Percentiles rank a stretch among this genome's conserved stretches.
These are phyloP conservation scores for Pyronema domesticum DNA, from an alignment of 495 filamentous ascomycete genomes.

Conservation along the genomic window DNA sequence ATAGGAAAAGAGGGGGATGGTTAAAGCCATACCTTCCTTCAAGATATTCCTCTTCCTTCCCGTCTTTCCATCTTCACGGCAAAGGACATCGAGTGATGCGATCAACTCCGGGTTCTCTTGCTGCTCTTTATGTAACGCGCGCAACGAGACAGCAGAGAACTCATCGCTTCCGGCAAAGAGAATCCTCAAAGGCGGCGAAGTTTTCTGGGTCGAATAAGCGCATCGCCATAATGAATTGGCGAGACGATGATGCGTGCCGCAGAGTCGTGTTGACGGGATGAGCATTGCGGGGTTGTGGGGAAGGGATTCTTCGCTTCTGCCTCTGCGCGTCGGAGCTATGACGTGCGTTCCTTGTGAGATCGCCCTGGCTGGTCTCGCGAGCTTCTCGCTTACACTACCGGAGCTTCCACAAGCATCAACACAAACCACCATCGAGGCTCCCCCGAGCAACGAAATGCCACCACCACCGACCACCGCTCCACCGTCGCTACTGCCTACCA, in stretches of 20 bases:
- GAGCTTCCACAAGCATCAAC: too few relatives aligned
- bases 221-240: too few relatives aligned
- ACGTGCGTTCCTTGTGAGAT: too few relatives aligned
- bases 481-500: conserved; percentile 23
- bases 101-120: conserved; percentile 38
- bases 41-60: conserved; percentile 57
- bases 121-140: conserved; percentile 47
- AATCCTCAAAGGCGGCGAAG: conserved; percentile 49
- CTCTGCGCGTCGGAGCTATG: too few relatives aligned
- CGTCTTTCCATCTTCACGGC: conserved; percentile 52
- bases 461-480: conserved; percentile 10
- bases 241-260: too few relatives aligned
- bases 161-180: conserved; percentile 91
- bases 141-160: conserved; percentile 68
- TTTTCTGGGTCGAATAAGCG: neutral
- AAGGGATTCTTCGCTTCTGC: too few relatives aligned
- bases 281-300: too few relatives aligned
- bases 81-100: conserved; percentile 72
- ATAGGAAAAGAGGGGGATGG: neutral
- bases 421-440: too few relatives aligned
- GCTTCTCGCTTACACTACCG: too few relatives aligned
- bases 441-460: too few relatives aligned
- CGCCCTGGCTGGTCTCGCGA: too few relatives aligned
- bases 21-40: conserved; percentile 41
- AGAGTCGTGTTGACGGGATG: too few relatives aligned